A percentile compares a stretch with the other conserved stretches of the same genome.
phyloP scores from a whole-genome alignment of 495 filamentous ascomycete species.

The Emericellopsis terricola region DNA sequence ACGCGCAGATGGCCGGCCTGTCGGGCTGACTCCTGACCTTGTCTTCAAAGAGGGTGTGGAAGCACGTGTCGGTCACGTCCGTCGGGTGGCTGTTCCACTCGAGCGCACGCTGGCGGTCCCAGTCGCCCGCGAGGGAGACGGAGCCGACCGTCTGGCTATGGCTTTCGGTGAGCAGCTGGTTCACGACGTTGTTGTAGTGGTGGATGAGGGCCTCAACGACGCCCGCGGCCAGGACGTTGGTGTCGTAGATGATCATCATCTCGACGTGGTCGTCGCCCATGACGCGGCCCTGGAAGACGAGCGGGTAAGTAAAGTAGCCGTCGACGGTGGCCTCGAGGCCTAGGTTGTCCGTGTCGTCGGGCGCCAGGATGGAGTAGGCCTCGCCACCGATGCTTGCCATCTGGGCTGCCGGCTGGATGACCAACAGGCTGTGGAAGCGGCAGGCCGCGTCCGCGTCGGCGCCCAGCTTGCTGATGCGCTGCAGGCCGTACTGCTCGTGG shows the following conservation, averaged over 20 bases:
- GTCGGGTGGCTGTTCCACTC: too few species aligned
- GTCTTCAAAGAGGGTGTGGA: background rate
- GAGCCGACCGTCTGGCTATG: too few species aligned
- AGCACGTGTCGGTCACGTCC: too few species aligned
- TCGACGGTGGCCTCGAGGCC: background rate
- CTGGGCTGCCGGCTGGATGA: background rate
- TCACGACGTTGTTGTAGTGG: conserved; percentile 5
- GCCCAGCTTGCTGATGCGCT: too few species aligned
- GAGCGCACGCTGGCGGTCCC: background rate
- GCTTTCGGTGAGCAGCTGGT: conserved; percentile 2
- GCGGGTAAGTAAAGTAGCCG: conserved; percentile 7
- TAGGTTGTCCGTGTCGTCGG: conserved; percentile 4
- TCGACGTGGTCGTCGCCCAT: conserved; percentile 1
- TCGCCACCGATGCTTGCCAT: background rate
- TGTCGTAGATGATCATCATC: conserved; percentile 6
- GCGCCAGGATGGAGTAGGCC: conserved; percentile 3
- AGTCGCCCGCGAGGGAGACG: background rate
- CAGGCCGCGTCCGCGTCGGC: background rate
- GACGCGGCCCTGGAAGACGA: conserved; percentile 7
- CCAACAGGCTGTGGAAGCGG: background rate
- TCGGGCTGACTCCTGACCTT: background rate
- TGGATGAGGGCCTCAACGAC: conserved; percentile 7
- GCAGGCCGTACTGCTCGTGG: background rate
- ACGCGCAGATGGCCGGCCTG: conserved; percentile 11
- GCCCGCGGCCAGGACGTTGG: conserved; percentile 3